phyloP scores from a whole-genome alignment of 768 basidiomycete genomes.

The Boletus pseudopeckii region DNA sequence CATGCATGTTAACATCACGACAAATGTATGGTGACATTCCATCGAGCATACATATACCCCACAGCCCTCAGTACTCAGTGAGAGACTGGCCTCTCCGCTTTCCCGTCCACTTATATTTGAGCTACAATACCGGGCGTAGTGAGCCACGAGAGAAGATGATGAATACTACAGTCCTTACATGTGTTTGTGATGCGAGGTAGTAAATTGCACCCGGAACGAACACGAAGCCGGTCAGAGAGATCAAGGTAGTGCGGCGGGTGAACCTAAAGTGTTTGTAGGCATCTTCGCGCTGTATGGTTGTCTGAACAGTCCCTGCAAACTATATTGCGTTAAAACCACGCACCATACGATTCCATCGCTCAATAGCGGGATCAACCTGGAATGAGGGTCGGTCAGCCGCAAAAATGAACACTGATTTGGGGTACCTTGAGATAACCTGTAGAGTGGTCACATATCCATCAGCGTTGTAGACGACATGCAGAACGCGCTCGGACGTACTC shows the following conservation, averaged over 20 bases:
- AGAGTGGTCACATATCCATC: constrained; percentile 13
- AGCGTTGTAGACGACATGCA: constrained; percentile 4
- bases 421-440: constrained; percentile 59
- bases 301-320: not conserved
- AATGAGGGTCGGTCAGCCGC: constrained; percentile 2
- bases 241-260: constrained; percentile 64
- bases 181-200: constrained; percentile 39
- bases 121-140: constrained; percentile 29
- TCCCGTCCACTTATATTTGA: constrained; percentile 53
- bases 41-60: not conserved
- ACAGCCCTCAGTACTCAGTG: constrained; percentile 21
- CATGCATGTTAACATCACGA: not conserved
- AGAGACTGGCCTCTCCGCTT: constrained; percentile 46
- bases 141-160: constrained; percentile 4
- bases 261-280: constrained; percentile 83
- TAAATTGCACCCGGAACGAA: constrained; percentile 58
- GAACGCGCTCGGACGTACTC: constrained; percentile 38
- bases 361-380: constrained; percentile 53
- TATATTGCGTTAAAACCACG: constrained; percentile 13
- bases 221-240: constrained; percentile 58
- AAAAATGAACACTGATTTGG: not conserved
- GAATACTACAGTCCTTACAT: constrained; percentile 35
- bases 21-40: constrained; percentile 1
- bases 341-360: constrained; percentile 63
- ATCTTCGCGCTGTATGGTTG: constrained; percentile 61